A percentile compares a stretch with the other conserved stretches of the same genome.
phyloP scores from a whole-genome alignment of 768 basidiomycete genomes.

The Rhodotorula taiwanensis region DNA sequence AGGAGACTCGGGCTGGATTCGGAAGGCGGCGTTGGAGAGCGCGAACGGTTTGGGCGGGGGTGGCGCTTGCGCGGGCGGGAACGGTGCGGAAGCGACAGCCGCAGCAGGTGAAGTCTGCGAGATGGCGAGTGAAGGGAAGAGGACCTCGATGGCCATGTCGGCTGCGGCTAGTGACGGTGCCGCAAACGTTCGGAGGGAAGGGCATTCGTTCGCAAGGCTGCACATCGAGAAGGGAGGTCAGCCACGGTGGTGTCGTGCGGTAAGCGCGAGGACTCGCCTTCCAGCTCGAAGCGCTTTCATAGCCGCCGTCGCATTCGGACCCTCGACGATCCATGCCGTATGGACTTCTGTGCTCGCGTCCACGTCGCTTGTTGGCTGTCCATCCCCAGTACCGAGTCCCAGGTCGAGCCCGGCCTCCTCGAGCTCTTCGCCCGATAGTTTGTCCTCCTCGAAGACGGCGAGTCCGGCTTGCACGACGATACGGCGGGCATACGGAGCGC shows the following conservation, averaged over 20 bases:
- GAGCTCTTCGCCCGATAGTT: conserved; percentile 4
- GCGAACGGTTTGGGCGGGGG: conserved; percentile 15
- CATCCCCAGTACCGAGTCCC: background rate
- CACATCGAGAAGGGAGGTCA: background rate
- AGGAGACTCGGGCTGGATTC: background rate
- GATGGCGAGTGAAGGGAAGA: conserved; percentile 10
- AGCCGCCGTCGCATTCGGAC: background rate
- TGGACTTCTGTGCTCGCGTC: background rate
- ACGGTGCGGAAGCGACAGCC: background rate
- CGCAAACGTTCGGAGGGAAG: background rate
- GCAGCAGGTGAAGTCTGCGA: background rate
- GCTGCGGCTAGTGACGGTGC: conserved; percentile 6
- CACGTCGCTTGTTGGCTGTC: background rate
- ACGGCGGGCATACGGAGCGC: background rate
- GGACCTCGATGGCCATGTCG: conserved; percentile 5
- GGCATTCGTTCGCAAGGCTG: background rate
- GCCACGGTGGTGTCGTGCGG: background rate
- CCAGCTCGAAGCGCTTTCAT: conserved; percentile 5
- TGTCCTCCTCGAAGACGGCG: background rate
- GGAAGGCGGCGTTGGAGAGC: conserved; percentile 23
- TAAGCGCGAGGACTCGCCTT: background rate
- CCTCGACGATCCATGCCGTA: conserved; percentile 1
- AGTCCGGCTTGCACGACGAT: conserved; percentile 3
- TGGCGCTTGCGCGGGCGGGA: background rate
- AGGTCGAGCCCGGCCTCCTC: conserved; percentile 28